Conservation (phyloP, 352 stramenopile species). For the Elongisporangium senticosum region DNA sequence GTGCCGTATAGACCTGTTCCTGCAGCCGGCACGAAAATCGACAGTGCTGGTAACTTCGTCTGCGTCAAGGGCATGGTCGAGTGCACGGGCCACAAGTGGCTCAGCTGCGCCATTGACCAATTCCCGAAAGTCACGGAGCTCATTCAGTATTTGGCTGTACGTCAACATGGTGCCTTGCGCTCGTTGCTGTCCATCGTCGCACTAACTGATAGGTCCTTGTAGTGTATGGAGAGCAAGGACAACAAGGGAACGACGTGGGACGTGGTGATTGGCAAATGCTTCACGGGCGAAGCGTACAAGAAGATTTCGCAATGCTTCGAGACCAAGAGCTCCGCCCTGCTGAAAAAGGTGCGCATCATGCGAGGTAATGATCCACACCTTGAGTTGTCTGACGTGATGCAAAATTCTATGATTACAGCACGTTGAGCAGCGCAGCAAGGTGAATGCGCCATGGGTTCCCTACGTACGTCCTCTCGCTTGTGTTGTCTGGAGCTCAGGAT, state of each 20-base stretch:
- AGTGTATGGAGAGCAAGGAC: constrained; percentile 75
- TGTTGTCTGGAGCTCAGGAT: neutral
- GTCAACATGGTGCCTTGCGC: constrained; percentile 6
- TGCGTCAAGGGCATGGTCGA: constrained; percentile 66
- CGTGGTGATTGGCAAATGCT: constrained; percentile 59
- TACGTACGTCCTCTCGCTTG: constrained; percentile 34
- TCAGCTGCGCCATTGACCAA: constrained; percentile 69
- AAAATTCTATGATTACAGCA: constrained; percentile 17
- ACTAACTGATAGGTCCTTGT: constrained; percentile 6
- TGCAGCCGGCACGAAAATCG: constrained; percentile 56
- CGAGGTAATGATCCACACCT: neutral
- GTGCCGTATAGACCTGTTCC: constrained; percentile 34
- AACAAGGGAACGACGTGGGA: constrained; percentile 70
- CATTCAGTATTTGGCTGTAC: constrained; percentile 56
- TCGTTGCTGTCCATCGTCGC: neutral
- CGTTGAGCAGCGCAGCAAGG: constrained; percentile 35
- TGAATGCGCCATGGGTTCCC: constrained; percentile 62
- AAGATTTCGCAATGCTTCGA: constrained; percentile 66
- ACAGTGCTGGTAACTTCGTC: constrained; percentile 54
- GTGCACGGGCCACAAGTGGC: constrained; percentile 72
- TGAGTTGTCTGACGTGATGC: neutral
- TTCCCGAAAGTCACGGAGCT: constrained; percentile 56
- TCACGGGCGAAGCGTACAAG: constrained; percentile 32
- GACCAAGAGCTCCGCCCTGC: constrained; percentile 44
- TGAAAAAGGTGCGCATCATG: constrained; percentile 33